A percentile compares a stretch with the other conserved stretches of the same genome.
Evolutionary conservation across 306 rosid species (phyloP).

Genomic region (Acacia melanoxylon): DNA sequence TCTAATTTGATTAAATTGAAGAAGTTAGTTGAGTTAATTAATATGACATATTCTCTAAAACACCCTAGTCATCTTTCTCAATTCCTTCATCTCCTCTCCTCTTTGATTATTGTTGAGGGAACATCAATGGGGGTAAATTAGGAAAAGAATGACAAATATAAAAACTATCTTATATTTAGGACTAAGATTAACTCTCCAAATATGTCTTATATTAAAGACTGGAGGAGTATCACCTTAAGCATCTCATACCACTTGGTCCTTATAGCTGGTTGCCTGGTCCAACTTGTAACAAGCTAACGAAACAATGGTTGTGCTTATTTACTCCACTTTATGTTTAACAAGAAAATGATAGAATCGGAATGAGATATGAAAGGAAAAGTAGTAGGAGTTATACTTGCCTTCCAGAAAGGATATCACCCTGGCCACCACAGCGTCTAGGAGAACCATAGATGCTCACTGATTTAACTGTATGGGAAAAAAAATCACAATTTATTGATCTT

Average conservation of each 20-base stretch:
- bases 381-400: slow-evolving; percentile 55
- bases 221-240: neutral
- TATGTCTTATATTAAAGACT: too few relatives aligned
- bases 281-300: neutral
- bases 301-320: neutral
- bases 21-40: too few relatives aligned
- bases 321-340: neutral
- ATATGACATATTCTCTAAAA: too few relatives aligned
- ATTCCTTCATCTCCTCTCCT: too few relatives aligned
- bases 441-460: slow-evolving; percentile 84
- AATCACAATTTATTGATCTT: slow-evolving; percentile 23
- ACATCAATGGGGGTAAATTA: too few relatives aligned
- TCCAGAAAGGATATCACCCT: slow-evolving; percentile 97
- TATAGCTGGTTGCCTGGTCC: neutral
- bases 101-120: too few relatives aligned
- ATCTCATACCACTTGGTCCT: neutral
- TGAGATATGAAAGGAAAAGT: slow-evolving; percentile 11
- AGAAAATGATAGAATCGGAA: slow-evolving; percentile 1
- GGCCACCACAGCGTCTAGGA: slow-evolving; percentile 94
- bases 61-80: too few relatives aligned
- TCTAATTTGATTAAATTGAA: too few relatives aligned
- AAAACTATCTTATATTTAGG: too few relatives aligned
- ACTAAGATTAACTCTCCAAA: too few relatives aligned
- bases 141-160: too few relatives aligned
- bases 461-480: slow-evolving; percentile 53